Conservation (phyloP, 192 early-diverging fungal genomes). For the Rhizophagus clarus region DNA sequence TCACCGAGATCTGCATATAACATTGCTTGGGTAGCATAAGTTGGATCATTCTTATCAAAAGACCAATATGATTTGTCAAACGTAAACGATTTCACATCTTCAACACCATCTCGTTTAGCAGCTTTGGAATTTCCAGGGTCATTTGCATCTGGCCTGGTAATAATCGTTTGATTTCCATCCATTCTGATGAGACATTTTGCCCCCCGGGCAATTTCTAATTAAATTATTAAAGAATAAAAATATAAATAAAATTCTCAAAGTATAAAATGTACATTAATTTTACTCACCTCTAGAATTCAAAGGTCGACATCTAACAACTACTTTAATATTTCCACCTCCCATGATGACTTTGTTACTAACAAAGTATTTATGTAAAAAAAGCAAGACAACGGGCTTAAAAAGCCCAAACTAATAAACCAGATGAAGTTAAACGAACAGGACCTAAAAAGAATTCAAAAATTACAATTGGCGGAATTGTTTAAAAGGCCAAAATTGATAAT, state of each 20-base stretch:
- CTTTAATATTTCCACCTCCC: slow-evolving; percentile 63
- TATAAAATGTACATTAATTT: not conserved
- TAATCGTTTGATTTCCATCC: slow-evolving; percentile 72
- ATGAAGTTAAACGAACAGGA: not conserved
- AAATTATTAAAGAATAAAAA: not conserved
- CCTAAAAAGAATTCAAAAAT: not conserved
- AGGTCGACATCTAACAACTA: slow-evolving; percentile 80
- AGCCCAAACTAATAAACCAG: slow-evolving; percentile 2
- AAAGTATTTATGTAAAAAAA: slow-evolving; percentile 2
- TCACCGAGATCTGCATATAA: slow-evolving; percentile 79
- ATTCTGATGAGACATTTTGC: slow-evolving; percentile 70
- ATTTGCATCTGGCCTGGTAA: slow-evolving; percentile 48
- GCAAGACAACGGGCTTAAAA: not conserved
- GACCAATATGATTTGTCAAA: slow-evolving; percentile 95
- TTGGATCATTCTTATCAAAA: slow-evolving; percentile 59
- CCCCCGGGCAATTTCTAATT: slow-evolving; percentile 60
- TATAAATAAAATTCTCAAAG: not conserved
- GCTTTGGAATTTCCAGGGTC: slow-evolving; percentile 42
- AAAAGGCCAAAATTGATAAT: no score
- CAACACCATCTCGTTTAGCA: slow-evolving; percentile 34
- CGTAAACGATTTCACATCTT: slow-evolving; percentile 67
- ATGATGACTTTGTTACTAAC: slow-evolving; percentile 19
- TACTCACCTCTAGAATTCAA: slow-evolving; percentile 69
- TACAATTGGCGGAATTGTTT: not conserved
- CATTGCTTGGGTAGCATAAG: slow-evolving; percentile 71